phyloP scores from a whole-genome alignment of 306 rosid species.

The Macrotyloma uniflorum region DNA sequence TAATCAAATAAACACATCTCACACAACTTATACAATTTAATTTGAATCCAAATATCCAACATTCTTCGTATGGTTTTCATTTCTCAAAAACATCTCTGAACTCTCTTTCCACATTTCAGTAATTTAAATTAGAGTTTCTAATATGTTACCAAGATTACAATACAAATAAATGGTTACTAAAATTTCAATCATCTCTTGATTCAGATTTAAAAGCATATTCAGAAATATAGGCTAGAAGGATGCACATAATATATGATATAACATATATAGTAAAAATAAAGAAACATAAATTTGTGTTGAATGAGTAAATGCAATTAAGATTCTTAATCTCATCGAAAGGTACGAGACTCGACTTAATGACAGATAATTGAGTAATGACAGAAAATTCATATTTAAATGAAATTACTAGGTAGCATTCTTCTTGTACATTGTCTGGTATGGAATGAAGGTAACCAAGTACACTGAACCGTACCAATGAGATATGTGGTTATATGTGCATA shows the following conservation, averaged over 20 bases:
- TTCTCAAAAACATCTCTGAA: too few relatives aligned
- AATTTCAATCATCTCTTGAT: background rate
- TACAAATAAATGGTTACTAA: background rate
- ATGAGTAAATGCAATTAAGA: background rate
- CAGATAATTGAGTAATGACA: background rate
- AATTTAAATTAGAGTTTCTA: too few relatives aligned
- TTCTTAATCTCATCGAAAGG: background rate
- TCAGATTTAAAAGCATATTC: background rate
- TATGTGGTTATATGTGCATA: slow-evolving; percentile 38
- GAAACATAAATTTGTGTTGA: background rate
- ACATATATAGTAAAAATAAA: too few relatives aligned
- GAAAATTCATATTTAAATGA: background rate
- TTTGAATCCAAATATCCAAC: too few relatives aligned
- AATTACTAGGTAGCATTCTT: slow-evolving; percentile 10
- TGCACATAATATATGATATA: too few relatives aligned
- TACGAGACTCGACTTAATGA: background rate
- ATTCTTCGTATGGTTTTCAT: too few relatives aligned
- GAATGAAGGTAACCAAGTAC: slow-evolving; percentile 50
- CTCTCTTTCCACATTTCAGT: too few relatives aligned
- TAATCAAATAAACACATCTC: too few relatives aligned
- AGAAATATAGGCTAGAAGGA: background rate
- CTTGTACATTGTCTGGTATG: slow-evolving; percentile 28
- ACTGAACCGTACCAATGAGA: slow-evolving; percentile 52
- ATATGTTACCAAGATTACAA: too few relatives aligned
- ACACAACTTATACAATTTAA: too few relatives aligned